Evolutionary conservation across 352 stramenopile species (phyloP), one percentile per base, ranked within the genome.

Genomic region (Albugo candida): DNA sequence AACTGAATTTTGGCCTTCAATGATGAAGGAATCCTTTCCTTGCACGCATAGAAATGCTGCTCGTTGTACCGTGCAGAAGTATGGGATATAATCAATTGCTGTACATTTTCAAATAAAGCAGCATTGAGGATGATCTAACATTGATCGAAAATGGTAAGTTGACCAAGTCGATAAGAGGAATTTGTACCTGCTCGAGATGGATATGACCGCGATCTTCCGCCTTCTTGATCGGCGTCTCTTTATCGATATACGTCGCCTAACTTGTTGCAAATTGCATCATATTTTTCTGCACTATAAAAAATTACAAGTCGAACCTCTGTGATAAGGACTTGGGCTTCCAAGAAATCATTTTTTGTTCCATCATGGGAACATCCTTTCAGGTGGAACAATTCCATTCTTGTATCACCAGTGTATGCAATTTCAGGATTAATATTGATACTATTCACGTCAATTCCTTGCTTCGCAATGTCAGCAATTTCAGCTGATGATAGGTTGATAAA

Each of bases 361-460:
- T 55, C 48, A 59, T 40, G 34, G 35, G 41, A 18, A 40, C 37
- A n/a, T 16, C 43, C 27, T 47, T 52, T 14, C 39, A 10, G 2
- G 11, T 62, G 43, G 37, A 87, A 87, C 20, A 74, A 56, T 5
- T 81, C 63, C 20, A 65, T 65, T 4, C 64, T 82, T 8, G 77
- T 91, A 54, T 91, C 77, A 16, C 77, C 77, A 10, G 77, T 91
- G 61, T 91, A 91, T 21, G 74, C 77, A 49, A 91, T 75, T 51
- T 80, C 65, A 0, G 77, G 70, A 0, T 45, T 63, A 18, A 67
- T 16, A 5, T 55, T 37, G 0, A 47, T 44, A 4, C 39, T 50
- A 8, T 64, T 81, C 40, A 87, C 61, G 18, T 65, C 55, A 1
- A 70, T 51, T 8, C 74, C 74, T 12, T 61, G 51, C 2, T 65